Base-by-base conservation (phyloP, 169 alveolate genomes). In the Theileria sp. region DNA sequence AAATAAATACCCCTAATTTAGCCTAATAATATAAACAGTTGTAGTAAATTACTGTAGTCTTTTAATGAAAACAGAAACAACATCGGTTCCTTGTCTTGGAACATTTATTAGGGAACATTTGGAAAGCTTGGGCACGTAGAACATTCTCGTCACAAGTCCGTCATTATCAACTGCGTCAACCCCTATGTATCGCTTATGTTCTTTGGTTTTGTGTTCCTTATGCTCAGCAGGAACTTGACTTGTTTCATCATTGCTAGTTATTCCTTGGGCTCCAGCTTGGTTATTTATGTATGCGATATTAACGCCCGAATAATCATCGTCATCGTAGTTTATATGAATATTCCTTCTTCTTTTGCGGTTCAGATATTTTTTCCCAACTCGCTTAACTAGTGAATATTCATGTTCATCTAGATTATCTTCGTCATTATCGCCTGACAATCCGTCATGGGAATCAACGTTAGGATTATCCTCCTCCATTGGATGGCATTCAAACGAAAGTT, bases 41-140 rank as follows among this genome's bases (percentile, higher is more conserved):
- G 3, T 0, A 60, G 10, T 7, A 60, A 0, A n/a, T 64, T 64
- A 64, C 19, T 64, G 72, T 19, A 64, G 72, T 64, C 72, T 15
- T 21, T 64, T 64, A n/a, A 64, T 64, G 51, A 28, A 26, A 9
- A 64, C 72, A n/a, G 72, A 23, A n/a, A 64, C 72, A 17, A 64
- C 72, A 7, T 64, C 72, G 38, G 72, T 64, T 23, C 72, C 72
- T 5, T 21, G 2, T 21, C 26, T 64, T 6, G 72, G 72, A 6
- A n/a, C 32, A 38, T 23, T 17, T 17, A 25, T 38, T 10, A 64
- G 19, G 25, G 72, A 64, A 38, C 72, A 64, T 13, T 64, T 64
- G 25, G 72, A 15, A 15, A 64, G 32, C 50, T 19, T 64, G 50
- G 13, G n/a, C 4, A 64, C 72, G 38, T 23, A 15, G 50, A 64